Evolutionary conservation across 169 alveolate species (phyloP), one percentile per base, ranked within the genome.

Genomic region (Plasmodium vinckei): DNA sequence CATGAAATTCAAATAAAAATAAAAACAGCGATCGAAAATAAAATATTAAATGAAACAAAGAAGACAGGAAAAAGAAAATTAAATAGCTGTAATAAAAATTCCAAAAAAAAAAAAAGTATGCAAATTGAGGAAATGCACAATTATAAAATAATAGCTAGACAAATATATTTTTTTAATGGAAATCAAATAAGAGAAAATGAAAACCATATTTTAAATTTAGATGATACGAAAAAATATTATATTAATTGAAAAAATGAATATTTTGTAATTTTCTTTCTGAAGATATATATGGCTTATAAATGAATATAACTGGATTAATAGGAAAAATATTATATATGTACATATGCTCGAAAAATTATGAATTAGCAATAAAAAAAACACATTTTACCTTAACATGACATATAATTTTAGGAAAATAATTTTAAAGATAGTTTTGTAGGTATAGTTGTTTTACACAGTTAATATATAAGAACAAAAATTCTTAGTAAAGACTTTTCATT

Each of bases 21-120:
- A 5, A 75, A 63, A 65, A 75, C 73, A 63, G 88, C 60, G 21
- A 56, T 75, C 42, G 88, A 75, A 75, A 75, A 75, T 56, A 33
- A 63, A 9, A 75, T 75, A 61, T 68, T 75, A 56, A 46, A 75
- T 75, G 88, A 75, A 60, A 54, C 67, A 46, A 64, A 63, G 25
- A 75, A 75, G 64, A 75, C 33, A 75, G 63, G 21, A 47, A 75
- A 64, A 75, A 75, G 73, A 27, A 73, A 61, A 73, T 23, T 75
- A 21, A 65, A 61, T 68, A 75, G 47, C 47, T 75, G 61, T 63
- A 73, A 75, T 25, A 51, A 67, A 61, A 75, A 19, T 54, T 54
- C 27, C 4, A 75, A 75, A 60, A 75, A 63, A 75, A 63, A 33
- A 44, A 75, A 75, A 19, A 75, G 23, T 47, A 47, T 75, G 67